Base-by-base conservation (phyloP, 441 rosid genomes). In the Melastoma candidum region DNA sequence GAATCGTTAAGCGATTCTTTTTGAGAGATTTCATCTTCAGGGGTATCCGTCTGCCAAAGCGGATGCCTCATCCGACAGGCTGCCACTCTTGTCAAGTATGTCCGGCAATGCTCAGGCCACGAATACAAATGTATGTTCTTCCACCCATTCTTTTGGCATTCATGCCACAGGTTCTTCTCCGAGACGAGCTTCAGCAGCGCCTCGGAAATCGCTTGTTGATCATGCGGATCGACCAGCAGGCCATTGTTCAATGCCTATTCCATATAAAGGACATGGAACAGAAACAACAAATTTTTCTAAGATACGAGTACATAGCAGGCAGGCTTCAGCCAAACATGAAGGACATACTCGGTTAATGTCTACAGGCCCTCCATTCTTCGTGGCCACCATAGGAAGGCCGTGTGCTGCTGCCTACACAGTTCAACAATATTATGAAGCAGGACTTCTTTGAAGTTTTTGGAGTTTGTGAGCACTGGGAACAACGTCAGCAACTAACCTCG, bases 71-170 rank as follows among this genome's bases (percentile, higher is more conserved):
- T 88, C 43, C 97, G 82, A 36, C 95, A 85, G 0, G 98, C 86
- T 3, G 97, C 97, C 53, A 92, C 80, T 56, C 95, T 83, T 10
- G 98, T 88, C 72, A 92, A 75, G 86, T 92, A 92, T 44, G 92
- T 85, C n/a, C 97, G 83, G 55, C 98, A 92, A 63, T 92, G 98
- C 63, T 92, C 98, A 1, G 98, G 98, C 98, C 98, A 92, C 7
- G 97, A 92, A 68, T 75, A 92, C 36, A 92, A 77, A 70, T 86
- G 95, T 68, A 92, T 88, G 64, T 92, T 92, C 73, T 88, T 92
- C 98, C 89, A 92, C 36, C 97, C 97, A 64, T 88, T 88, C 63
- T 76, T 88, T 66, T 84, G 70, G 57, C 98, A 92, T 1, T 85
- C 92, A 50, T 68, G 74, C 98, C 98, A 92, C 60, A 88, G 54